phyloP scores from a whole-genome alignment of 1,284 basidiomycete genomes.

The Cerrena zonata region DNA sequence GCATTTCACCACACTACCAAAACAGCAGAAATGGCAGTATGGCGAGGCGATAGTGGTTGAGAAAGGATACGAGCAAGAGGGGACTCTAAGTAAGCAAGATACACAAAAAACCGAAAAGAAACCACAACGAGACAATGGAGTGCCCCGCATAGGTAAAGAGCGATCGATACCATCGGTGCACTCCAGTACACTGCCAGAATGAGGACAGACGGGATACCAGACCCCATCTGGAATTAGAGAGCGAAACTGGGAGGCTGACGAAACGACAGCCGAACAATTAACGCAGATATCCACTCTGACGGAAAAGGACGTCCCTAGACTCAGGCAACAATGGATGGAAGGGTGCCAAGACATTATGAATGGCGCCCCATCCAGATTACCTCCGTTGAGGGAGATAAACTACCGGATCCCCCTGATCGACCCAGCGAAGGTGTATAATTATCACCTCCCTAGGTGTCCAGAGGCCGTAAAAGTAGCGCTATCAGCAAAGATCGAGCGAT shows the following conservation, averaged over 20 bases:
- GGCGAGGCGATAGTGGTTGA: too few relatives aligned
- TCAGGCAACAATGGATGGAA: neutral
- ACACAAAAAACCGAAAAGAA: too few relatives aligned
- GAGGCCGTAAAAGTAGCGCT: conserved; percentile 16
- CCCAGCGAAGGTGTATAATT: conserved; percentile 18
- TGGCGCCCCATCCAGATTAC: conserved; percentile 8
- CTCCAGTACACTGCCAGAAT: too few relatives aligned
- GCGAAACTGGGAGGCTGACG: neutral
- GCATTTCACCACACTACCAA: neutral
- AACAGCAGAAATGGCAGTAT: too few relatives aligned
- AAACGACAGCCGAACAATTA: neutral
- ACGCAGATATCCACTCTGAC: neutral
- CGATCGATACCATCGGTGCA: too few relatives aligned
- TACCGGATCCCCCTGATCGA: conserved; percentile 25
- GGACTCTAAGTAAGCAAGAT: too few relatives aligned
- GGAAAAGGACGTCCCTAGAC: too few relatives aligned
- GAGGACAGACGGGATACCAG: neutral
- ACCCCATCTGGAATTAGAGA: neutral
- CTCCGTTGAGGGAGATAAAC: conserved; percentile 20
- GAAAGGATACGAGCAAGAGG: too few relatives aligned
- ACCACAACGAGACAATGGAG: too few relatives aligned
- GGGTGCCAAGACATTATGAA: conserved; percentile 1
- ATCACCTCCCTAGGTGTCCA: conserved; percentile 19
- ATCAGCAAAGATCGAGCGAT: conserved; percentile 20
- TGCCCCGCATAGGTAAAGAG: too few relatives aligned